Evolutionary conservation across 306 rosid genomes (phyloP), one percentile per base, ranked within the genome.

Genomic region (Prunus davidiana): DNA sequence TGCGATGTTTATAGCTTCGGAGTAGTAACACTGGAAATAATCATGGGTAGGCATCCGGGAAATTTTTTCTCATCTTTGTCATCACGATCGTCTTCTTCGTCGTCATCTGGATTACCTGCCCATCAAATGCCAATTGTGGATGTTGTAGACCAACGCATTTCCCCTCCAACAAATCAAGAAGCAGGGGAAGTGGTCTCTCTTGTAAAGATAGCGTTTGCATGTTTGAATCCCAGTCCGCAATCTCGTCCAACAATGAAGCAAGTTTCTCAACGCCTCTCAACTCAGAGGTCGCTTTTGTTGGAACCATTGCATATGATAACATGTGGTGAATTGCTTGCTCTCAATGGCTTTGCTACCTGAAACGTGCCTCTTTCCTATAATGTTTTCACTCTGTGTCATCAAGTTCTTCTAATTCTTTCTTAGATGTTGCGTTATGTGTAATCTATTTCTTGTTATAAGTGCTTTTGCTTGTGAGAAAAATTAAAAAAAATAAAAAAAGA

Each of bases 221-320:
- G 61, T 30, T 51, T 52, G 62, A 70, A 70, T 54, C 2, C 27
- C 74, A 70, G 30, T 52, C 74, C 76, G 11, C 67, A 43, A 16
- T 12, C 16, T 38, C 55, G 67, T 41, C 76, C 77, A 24, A 73
- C 77, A 73, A 43, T 43, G 77, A 73, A 58, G 24, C 41, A 58
- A 58, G 51, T 73, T 14, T 58, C 67, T 43, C 57, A 58, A 24
- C 18, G 7, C 9, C n/a, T 73, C 8, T 13, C 24, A 11, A 15
- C 68, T 38, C 19, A 46, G 5, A 43, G 57, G 51, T 5, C 22
- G 24, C 22, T 58, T 43, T 58, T 14, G 22, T 52, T 34, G 55
- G 41, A 71, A 15, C 12, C 52, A 52, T 8, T 73, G 2, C 41
- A 30, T 58, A 6, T 14, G 54, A 24, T 73, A 41, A 73, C 77